These are phyloP conservation scores for Daedalea quercina DNA, from an alignment of 768 basidiomycete species.

Conservation along the genomic window DNA sequence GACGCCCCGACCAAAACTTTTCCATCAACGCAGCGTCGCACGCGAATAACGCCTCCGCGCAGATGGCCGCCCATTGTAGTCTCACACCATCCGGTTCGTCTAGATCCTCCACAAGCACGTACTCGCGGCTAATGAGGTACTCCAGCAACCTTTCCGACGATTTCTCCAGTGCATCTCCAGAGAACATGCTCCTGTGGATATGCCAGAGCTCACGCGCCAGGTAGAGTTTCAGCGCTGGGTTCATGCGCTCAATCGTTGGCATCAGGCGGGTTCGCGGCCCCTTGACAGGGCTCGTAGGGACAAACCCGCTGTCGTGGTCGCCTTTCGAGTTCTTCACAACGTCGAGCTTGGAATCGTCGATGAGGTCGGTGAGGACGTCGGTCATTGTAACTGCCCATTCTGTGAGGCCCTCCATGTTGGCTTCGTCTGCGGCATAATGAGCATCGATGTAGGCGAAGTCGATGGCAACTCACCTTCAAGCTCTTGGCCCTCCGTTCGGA, in stretches of 20 bases:
- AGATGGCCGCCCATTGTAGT: conserved; percentile 53
- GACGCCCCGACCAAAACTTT: conserved; percentile 34
- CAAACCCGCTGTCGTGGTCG: conserved; percentile 5
- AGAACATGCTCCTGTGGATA: conserved; percentile 35
- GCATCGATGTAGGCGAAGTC: not conserved
- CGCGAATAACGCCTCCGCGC: conserved; percentile 44
- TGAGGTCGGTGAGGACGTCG: conserved; percentile 35
- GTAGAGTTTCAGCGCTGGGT: conserved; percentile 48
- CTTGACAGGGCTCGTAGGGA: conserved; percentile 12
- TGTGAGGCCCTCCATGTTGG: conserved; percentile 27
- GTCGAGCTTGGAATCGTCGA: conserved; percentile 15
- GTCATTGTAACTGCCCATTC: conserved; percentile 23
- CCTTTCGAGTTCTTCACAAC: conserved; percentile 9
- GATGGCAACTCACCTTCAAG: conserved; percentile 35
- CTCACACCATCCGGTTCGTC: conserved; percentile 39
- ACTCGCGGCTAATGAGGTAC: conserved; percentile 42
- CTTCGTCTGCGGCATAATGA: conserved; percentile 28
- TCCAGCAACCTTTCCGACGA: conserved; percentile 42
- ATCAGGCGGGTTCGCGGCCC: not conserved
- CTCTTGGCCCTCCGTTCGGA: conserved; percentile 40
- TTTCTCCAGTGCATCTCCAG: conserved; percentile 31
- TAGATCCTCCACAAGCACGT: conserved; percentile 36
- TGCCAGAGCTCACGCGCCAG: conserved; percentile 56
- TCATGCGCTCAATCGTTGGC: conserved; percentile 19
- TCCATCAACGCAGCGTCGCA: conserved; percentile 42